phyloP scores from a whole-genome alignment of 2,329 filamentous ascomycete species.

The Colletotrichum sp. region DNA sequence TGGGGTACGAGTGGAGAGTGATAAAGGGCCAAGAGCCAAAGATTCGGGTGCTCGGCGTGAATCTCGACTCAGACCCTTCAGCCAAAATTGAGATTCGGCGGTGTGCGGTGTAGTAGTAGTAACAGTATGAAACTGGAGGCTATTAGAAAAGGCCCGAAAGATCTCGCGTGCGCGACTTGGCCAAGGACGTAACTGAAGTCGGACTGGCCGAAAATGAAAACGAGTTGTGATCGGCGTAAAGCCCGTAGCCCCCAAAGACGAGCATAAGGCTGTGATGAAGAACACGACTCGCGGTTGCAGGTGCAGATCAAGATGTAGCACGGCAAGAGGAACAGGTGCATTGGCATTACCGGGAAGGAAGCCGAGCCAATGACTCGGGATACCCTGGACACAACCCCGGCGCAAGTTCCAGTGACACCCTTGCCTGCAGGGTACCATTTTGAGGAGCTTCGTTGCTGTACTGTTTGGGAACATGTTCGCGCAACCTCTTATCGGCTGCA shows the following conservation, averaged over 20 bases:
- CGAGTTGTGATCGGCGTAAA: background rate
- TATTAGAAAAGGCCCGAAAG: background rate
- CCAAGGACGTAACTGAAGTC: background rate
- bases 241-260: background rate
- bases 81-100: background rate
- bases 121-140: background rate
- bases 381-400: background rate
- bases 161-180: background rate
- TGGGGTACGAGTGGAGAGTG: constrained; percentile 39
- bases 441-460: background rate
- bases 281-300: background rate
- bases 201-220: background rate
- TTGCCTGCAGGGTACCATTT: background rate
- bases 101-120: background rate
- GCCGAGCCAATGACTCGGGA: background rate
- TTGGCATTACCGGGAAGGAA: background rate
- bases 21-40: background rate
- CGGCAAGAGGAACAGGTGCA: background rate
- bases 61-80: background rate
- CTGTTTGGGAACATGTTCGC: background rate
- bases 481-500: background rate
- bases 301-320: background rate
- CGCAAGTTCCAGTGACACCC: background rate
- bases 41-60: background rate
- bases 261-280: background rate